Conservation (phyloP, 2,329 filamentous ascomycete species). For the Corinectria fuckeliana region DNA sequence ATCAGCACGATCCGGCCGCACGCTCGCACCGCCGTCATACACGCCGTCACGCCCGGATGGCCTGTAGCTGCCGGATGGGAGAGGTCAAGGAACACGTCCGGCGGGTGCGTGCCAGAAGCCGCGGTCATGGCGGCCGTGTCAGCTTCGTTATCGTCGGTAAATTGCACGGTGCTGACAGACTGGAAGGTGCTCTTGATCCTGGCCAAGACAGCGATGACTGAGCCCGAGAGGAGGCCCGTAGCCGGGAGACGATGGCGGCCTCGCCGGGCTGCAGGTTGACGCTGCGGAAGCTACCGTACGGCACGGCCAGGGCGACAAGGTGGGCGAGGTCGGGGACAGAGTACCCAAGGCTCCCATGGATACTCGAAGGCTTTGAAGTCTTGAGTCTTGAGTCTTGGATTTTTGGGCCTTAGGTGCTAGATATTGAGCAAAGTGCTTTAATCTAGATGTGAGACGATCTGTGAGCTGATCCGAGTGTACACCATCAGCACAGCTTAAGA, state of each 20-base stretch:
- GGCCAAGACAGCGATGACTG: conserved; percentile 50
- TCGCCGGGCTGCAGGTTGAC: conserved; percentile 54
- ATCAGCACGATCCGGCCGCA: conserved; percentile 35
- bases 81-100: conserved; percentile 55
- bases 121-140: conserved; percentile 47
- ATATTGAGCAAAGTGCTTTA: too few species aligned
- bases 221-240: conserved; percentile 56
- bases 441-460: too few species aligned
- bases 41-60: conserved; percentile 47
- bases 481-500: not conserved
- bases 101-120: conserved; percentile 34
- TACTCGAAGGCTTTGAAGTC: not conserved
- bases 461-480: not conserved
- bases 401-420: too few species aligned
- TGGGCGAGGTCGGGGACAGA: conserved; percentile 46
- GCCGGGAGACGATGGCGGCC: conserved; percentile 55
- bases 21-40: conserved; percentile 44
- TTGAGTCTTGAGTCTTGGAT: not conserved
- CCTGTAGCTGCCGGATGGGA: conserved; percentile 47
- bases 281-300: conserved; percentile 53
- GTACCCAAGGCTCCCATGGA: conserved; percentile 47
- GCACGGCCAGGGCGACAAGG: conserved; percentile 45
- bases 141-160: conserved; percentile 47
- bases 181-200: conserved; percentile 37
- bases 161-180: conserved; percentile 46